Evolutionary conservation across 1,284 basidiomycete species (phyloP).

Genomic region (Sanghuangporus baumii): DNA sequence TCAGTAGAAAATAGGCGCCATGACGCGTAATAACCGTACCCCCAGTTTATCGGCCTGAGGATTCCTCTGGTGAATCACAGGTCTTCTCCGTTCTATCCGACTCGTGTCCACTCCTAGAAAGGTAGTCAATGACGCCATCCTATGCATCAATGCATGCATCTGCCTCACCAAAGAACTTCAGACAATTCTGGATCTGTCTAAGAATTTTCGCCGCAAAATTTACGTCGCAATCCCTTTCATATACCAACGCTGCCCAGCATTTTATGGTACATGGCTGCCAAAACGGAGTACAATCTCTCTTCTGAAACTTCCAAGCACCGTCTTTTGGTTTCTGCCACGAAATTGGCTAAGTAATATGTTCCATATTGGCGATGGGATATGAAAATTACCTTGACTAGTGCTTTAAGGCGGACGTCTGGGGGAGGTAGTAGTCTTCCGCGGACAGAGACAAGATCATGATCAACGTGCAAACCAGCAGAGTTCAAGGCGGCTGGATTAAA

Average conservation of each 20-base stretch:
- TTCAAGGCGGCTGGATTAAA: background rate
- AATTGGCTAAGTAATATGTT: background rate
- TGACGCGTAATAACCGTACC: background rate
- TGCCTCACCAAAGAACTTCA: background rate
- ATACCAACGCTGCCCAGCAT: constrained; percentile 7
- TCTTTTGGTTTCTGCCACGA: background rate
- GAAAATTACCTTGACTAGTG: background rate
- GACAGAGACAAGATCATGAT: background rate
- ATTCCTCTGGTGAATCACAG: background rate
- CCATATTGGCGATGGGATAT: background rate
- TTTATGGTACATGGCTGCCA: background rate
- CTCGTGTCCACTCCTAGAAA: background rate
- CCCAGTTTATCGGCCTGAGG: background rate
- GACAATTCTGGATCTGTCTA: background rate
- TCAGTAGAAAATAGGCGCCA: background rate
- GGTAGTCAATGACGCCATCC: background rate
- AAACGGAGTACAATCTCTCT: background rate
- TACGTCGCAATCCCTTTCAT: background rate
- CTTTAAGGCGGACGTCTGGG: background rate
- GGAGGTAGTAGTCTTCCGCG: constrained; percentile 11
- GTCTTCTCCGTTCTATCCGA: background rate
- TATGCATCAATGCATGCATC: background rate
- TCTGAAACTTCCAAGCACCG: background rate
- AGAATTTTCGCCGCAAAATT: background rate
- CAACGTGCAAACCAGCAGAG: constrained; percentile 4